Percentiles rank a stretch among this genome's conserved stretches.
Conservation (phyloP, 345 rosid genomes). For the Eucalyptus marginata region DNA sequence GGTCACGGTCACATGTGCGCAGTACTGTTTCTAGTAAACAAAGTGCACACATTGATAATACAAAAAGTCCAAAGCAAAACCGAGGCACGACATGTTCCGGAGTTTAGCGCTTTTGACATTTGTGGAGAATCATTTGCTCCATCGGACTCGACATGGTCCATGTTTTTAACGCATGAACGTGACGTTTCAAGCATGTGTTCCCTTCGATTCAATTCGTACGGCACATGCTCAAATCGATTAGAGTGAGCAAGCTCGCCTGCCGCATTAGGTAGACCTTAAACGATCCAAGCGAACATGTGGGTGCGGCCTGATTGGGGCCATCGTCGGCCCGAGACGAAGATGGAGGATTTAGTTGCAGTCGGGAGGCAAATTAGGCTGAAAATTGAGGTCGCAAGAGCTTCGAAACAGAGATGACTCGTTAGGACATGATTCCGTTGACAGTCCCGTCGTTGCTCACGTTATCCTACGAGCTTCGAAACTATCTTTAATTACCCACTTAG, state of each 20-base stretch:
- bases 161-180: neutral
- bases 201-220: neutral
- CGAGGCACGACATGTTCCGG: neutral
- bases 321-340: neutral
- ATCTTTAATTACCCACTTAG: neutral
- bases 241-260: neutral
- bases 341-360: neutral
- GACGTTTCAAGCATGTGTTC: neutral
- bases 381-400: neutral
- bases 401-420: neutral
- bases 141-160: neutral
- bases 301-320: neutral
- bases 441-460: too few relatives aligned
- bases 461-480: neutral
- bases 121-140: neutral
- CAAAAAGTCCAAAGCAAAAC: neutral
- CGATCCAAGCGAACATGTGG: neutral
- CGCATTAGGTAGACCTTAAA: neutral
- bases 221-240: neutral
- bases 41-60: neutral
- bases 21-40: neutral
- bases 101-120: neutral
- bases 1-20: neutral
- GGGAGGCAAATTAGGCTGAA: neutral
- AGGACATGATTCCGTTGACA: neutral